Evolutionary conservation across 2,329 filamentous ascomycete genomes (phyloP).

Genomic region (Aschersonia sp.): DNA sequence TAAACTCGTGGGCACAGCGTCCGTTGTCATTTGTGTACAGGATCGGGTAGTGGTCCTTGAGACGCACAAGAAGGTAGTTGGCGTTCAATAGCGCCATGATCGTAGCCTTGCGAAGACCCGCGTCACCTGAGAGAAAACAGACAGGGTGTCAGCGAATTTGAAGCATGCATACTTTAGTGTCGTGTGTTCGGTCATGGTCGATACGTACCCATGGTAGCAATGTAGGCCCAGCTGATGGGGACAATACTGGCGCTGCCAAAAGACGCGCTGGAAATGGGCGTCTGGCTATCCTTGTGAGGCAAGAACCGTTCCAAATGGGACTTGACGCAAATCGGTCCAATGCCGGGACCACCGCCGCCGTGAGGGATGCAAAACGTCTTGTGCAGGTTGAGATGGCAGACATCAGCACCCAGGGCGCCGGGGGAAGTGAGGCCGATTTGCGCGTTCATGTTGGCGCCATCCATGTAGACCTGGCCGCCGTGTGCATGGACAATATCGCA

Average conservation of each 20-base stretch:
- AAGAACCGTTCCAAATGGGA: conserved; percentile 63
- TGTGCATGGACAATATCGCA: conserved; percentile 75
- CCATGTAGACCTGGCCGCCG: conserved; percentile 95
- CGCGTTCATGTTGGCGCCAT: conserved; percentile 96
- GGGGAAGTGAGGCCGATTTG: conserved; percentile 93
- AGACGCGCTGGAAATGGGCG: conserved; percentile 64
- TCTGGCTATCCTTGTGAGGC: conserved; percentile 18
- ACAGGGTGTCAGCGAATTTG: background rate
- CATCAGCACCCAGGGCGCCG: conserved; percentile 88
- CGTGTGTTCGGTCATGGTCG: background rate
- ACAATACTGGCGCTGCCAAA: conserved; percentile 86
- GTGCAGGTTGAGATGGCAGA: conserved; percentile 94
- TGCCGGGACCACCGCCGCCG: conserved; percentile 83
- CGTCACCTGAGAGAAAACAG: conserved; percentile 11
- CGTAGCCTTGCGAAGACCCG: conserved; percentile 76
- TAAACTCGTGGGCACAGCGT: conserved; percentile 94
- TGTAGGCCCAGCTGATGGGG: conserved; percentile 90
- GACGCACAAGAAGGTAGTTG: conserved; percentile 85
- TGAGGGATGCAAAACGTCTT: conserved; percentile 99
- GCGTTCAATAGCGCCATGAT: conserved; percentile 90
- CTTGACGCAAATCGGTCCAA: conserved; percentile 88
- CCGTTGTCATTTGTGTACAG: conserved; percentile 84
- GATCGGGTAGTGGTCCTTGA: conserved; percentile 75
- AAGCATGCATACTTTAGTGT: background rate
- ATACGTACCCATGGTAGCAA: conserved; percentile 70